phyloP scores from a whole-genome alignment of 2,329 filamentous ascomycete genomes.

The Ophidiomyces ophidiicola region DNA sequence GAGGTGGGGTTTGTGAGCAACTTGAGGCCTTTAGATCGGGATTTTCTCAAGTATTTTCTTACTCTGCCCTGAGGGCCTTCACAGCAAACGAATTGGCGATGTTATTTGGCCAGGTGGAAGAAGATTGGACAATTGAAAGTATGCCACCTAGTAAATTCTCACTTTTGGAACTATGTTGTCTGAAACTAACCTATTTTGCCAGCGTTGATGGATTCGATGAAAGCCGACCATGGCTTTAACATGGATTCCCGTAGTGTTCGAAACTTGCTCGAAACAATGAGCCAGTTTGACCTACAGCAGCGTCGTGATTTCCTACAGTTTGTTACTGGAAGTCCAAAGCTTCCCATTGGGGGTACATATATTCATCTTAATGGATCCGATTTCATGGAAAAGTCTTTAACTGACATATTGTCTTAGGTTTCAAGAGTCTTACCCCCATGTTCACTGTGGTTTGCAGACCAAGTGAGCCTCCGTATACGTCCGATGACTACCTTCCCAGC shows the following conservation, averaged over 20 bases:
- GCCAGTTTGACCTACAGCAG: conserved; percentile 59
- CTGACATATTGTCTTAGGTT: conserved; percentile 46
- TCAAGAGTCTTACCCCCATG: conserved; percentile 93
- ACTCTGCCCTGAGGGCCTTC: conserved; percentile 81
- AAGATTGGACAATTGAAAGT: conserved; percentile 98
- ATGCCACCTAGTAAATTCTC: conserved; percentile 37
- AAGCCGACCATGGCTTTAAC: conserved; percentile 96
- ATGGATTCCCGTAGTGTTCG: conserved; percentile 95
- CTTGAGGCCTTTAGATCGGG: conserved; percentile 81
- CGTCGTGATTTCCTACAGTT: conserved; percentile 94
- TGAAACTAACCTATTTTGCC: conserved; percentile 13
- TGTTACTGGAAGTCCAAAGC: conserved; percentile 92
- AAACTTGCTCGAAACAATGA: conserved; percentile 90
- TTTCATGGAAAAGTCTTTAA: background rate
- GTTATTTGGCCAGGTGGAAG: conserved; percentile 81
- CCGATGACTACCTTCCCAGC: conserved; percentile 96
- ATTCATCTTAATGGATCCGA: background rate
- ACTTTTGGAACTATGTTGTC: conserved; percentile 4
- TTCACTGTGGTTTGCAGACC: conserved; percentile 98
- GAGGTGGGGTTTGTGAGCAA: conserved; percentile 75
- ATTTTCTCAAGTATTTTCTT: conserved; percentile 94
- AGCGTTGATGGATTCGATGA: conserved; percentile 96
- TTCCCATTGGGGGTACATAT: conserved; percentile 82
- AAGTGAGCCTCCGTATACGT: conserved; percentile 84
- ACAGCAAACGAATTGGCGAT: conserved; percentile 91